Base-by-base conservation (phyloP, 2,329 filamentous ascomycete genomes). In the Clonostachys rhizophaga region DNA sequence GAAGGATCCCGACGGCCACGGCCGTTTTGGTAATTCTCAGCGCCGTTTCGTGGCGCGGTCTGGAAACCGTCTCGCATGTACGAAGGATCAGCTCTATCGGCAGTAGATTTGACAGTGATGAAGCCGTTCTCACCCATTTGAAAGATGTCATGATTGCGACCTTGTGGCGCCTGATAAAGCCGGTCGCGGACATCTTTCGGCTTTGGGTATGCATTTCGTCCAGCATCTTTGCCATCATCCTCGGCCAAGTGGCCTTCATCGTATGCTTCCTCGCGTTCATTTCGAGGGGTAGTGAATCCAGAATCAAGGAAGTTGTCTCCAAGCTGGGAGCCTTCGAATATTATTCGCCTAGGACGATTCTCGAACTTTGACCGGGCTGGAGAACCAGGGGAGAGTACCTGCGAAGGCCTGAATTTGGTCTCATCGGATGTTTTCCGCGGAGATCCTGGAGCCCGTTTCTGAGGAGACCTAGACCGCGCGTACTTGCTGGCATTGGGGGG, bases 231-330 rank as follows among this genome's bases (percentile, higher is more conserved):
- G 24, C 9, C 8, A 30, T 30, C 24, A 10, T 30, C 24, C 24
- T 30, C 24, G 10, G 24, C 10, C 24, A 30, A 30, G 24, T 30
- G 24, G 24, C 24, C 24, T 10, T 30, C 24, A 30, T 30, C 24
- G 16, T 18, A 42, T 13, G 33, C 47, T 30, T 50, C 49, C 12
- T 47, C 56, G 16, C 51, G 58, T 43, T 66, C 64, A 33, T 63
- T 65, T 14, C 56, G 58, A 13, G 66, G 66, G 13, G 66, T 67
- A 11, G 66, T 66, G 5, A 66, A 51, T 7, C 65, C 62, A 30
- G 66, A 69, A 17, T 63, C 59, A 64, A 69, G 66, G 39, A 69
- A 69, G 42, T 59, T 60, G 10, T 69, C 66, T 12, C 63, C 65
- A 6, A 69, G 59, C 48, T 69, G 64, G 5, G 66, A 69, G 6